These are phyloP conservation scores for Chionographis japonica DNA, from an alignment of 106 monocot genomes.

Conservation along the genomic window DNA sequence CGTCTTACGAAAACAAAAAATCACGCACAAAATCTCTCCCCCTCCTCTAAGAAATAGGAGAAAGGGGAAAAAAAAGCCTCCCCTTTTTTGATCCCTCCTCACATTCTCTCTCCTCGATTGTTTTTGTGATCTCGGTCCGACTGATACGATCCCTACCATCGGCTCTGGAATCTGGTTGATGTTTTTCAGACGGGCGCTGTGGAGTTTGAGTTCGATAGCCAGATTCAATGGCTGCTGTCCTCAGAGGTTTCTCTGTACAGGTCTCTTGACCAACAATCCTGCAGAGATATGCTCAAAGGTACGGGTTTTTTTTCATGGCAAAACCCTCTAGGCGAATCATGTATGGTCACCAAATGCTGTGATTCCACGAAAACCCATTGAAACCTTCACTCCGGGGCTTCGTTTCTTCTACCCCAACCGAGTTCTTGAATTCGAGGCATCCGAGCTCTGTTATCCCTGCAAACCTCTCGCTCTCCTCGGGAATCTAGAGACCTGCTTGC, in stretches of 20 bases:
- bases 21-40: too few species aligned
- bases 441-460: neutral
- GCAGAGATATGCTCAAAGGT: conserved; percentile 5
- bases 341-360: neutral
- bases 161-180: neutral
- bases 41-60: too few species aligned
- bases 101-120: neutral
- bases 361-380: neutral
- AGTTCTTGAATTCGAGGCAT: neutral
- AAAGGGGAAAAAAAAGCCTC: too few species aligned
- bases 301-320: neutral
- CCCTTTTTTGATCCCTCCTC: neutral
- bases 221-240: neutral
- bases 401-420: neutral
- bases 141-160: neutral
- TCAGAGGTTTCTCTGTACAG: neutral
- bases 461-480: conserved; percentile 2
- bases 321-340: too few species aligned
- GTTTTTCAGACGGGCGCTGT: conserved; percentile 12
- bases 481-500: conserved; percentile 13
- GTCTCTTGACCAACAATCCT: neutral
- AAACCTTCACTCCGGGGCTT: conserved; percentile 2
- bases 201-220: conserved; percentile 16
- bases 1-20: too few species aligned
- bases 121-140: neutral